Evolutionary conservation across 768 basidiomycete genomes (phyloP).

Genomic region (Leccinum disarticulatum): DNA sequence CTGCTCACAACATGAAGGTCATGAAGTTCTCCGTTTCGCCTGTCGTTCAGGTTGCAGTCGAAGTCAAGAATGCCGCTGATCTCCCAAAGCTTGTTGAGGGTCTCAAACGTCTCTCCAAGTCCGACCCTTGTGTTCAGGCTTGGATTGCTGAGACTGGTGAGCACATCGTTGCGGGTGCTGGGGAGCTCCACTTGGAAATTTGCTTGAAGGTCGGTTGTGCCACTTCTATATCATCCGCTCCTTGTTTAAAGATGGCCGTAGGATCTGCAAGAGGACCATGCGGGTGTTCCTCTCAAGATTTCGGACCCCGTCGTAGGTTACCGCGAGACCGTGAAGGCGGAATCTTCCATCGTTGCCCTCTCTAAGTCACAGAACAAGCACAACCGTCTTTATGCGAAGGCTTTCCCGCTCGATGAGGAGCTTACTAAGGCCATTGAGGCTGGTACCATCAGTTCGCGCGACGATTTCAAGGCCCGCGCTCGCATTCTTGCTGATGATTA

Average conservation of each 20-base stretch:
- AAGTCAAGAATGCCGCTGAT: conserved; percentile 99
- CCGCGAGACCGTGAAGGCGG: conserved; percentile 94
- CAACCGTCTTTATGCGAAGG: conserved; percentile 96
- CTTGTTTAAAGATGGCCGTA: conserved; percentile 28
- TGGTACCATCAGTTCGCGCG: conserved; percentile 84
- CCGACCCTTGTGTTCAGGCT: conserved; percentile 98
- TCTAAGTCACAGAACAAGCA: conserved; percentile 99
- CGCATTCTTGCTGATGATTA: conserved; percentile 94
- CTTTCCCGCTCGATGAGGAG: conserved; percentile 91
- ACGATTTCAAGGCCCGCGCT: conserved; percentile 97
- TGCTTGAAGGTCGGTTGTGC: conserved; percentile 79
- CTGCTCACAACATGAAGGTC: conserved; percentile 99
- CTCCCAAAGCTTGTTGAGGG: conserved; percentile 99
- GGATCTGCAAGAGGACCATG: conserved; percentile 99
- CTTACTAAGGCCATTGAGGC: conserved; percentile 88
- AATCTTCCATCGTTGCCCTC: conserved; percentile 93
- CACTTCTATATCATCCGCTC: background rate
- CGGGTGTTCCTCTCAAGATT: conserved; percentile 97
- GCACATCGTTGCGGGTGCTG: conserved; percentile 99
- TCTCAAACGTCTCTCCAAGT: conserved; percentile 99
- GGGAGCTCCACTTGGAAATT: conserved; percentile 98
- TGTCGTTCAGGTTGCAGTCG: conserved; percentile 98
- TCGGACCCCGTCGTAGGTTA: conserved; percentile 98
- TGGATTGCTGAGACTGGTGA: conserved; percentile 92
- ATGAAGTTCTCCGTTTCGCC: conserved; percentile 99